Conservation (phyloP, 2,329 filamentous ascomycete species). For the Neonectria neomacrospora region DNA sequence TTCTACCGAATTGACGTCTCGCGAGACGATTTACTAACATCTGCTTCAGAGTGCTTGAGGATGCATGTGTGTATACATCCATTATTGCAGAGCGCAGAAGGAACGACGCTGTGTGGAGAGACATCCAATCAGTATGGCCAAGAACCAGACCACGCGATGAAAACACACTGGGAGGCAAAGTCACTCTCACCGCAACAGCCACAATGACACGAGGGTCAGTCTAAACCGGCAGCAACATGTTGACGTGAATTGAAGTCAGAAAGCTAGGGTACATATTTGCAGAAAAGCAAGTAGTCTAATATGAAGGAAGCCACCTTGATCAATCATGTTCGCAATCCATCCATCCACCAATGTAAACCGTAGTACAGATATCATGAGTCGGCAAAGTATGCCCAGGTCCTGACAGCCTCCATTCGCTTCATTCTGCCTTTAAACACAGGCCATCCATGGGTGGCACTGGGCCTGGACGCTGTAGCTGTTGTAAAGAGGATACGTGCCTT, state of each 20-base stretch:
- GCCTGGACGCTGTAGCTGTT: constrained; percentile 53
- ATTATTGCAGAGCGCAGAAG: constrained; percentile 36
- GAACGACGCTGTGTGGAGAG: constrained; percentile 25
- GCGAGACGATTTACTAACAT: too few species aligned
- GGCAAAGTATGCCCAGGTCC: not conserved
- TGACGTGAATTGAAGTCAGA: constrained; percentile 26
- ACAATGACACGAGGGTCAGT: not conserved
- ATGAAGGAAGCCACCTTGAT: constrained; percentile 33
- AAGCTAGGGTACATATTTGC: constrained; percentile 36
- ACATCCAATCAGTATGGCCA: constrained; percentile 24
- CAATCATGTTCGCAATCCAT: constrained; percentile 18
- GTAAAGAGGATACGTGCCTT: constrained; percentile 53
- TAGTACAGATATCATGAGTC: constrained; percentile 22
- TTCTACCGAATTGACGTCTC: not conserved
- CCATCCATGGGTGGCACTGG: constrained; percentile 54
- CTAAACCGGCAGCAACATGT: constrained; percentile 18
- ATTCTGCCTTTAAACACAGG: constrained; percentile 43
- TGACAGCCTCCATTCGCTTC: not conserved
- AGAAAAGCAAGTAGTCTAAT: constrained; percentile 33
- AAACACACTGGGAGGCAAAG: not conserved
- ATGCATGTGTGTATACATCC: constrained; percentile 31
- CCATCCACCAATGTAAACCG: constrained; percentile 22
- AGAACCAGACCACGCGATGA: not conserved
- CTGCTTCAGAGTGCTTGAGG: constrained; percentile 28
- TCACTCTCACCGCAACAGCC: not conserved